Percentiles rank a stretch among this genome's conserved stretches.
Evolutionary conservation across 2,329 filamentous ascomycete genomes (phyloP).

Genomic region (Cladosporium velox): DNA sequence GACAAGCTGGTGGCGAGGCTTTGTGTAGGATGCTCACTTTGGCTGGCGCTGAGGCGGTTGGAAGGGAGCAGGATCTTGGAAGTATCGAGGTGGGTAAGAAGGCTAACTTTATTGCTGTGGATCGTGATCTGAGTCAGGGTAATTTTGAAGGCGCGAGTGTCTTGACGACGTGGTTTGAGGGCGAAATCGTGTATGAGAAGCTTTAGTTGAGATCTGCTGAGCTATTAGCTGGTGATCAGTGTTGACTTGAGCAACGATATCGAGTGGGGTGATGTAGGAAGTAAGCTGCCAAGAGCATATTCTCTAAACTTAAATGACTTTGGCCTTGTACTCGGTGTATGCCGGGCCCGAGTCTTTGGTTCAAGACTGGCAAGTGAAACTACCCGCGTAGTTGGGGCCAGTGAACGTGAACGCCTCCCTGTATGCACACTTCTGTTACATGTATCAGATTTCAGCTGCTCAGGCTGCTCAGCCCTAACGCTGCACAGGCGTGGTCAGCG

Average conservation of each 20-base stretch:
- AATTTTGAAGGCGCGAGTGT: background rate
- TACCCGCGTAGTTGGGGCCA: background rate
- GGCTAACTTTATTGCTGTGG: slow-evolving; percentile 45
- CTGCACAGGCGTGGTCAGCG: background rate
- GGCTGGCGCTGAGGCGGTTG: slow-evolving; percentile 50
- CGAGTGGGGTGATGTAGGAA: too few relatives aligned
- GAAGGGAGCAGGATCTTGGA: slow-evolving; percentile 42
- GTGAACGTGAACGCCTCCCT: too few relatives aligned
- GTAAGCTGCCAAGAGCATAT: background rate
- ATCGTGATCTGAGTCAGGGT: slow-evolving; percentile 22
- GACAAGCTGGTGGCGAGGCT: slow-evolving; percentile 1
- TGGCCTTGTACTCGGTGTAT: background rate
- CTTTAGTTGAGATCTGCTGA: background rate
- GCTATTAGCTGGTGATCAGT: background rate
- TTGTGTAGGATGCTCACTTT: slow-evolving; percentile 10
- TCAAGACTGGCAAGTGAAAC: background rate
- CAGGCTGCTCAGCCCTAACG: background rate
- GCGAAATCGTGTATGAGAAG: slow-evolving; percentile 9
- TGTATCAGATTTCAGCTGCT: too few relatives aligned
- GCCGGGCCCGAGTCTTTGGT: background rate
- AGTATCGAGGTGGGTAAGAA: slow-evolving; percentile 49
- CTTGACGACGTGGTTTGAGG: slow-evolving; percentile 11
- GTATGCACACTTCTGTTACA: background rate
- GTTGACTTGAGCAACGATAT: too few relatives aligned
- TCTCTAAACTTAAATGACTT: background rate